A percentile compares a stretch with the other conserved stretches of the same genome.
These are phyloP conservation scores for Suillus variegatus DNA, from an alignment of 768 basidiomycete genomes.

Conservation along the genomic window DNA sequence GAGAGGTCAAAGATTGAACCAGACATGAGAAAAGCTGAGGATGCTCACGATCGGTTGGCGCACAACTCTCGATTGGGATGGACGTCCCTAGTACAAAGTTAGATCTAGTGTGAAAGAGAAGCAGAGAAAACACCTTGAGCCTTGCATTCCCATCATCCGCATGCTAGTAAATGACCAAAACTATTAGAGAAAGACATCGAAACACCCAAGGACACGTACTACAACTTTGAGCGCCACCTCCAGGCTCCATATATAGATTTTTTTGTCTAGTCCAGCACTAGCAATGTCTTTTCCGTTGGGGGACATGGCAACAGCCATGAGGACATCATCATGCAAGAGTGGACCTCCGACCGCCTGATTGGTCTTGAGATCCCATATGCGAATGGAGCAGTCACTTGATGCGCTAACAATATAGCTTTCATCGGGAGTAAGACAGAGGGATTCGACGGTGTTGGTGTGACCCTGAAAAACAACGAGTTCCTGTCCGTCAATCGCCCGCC, in stretches of 20 bases:
- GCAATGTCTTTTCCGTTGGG: conserved; percentile 76
- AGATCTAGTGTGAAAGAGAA: too few species aligned
- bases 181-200: neutral
- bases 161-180: too few species aligned
- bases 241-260: conserved; percentile 79
- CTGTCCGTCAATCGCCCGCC: neutral
- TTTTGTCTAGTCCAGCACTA: conserved; percentile 77
- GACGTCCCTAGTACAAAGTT: too few species aligned
- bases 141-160: neutral
- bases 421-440: neutral
- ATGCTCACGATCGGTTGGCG: neutral
- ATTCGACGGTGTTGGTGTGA: neutral
- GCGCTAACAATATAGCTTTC: neutral
- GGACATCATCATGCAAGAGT: conserved; percentile 77
- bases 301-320: conserved; percentile 75
- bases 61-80: neutral
- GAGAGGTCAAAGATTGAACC: too few species aligned
- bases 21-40: too few species aligned
- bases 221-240: conserved; percentile 28
- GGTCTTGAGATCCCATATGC: neutral
- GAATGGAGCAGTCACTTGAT: neutral
- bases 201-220: too few species aligned
- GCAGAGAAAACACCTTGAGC: neutral
- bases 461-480: neutral
- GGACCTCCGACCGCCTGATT: conserved; percentile 27